phyloP scores from a whole-genome alignment of 2,329 filamentous ascomycete genomes.

The Camptophora hylomeconis region DNA sequence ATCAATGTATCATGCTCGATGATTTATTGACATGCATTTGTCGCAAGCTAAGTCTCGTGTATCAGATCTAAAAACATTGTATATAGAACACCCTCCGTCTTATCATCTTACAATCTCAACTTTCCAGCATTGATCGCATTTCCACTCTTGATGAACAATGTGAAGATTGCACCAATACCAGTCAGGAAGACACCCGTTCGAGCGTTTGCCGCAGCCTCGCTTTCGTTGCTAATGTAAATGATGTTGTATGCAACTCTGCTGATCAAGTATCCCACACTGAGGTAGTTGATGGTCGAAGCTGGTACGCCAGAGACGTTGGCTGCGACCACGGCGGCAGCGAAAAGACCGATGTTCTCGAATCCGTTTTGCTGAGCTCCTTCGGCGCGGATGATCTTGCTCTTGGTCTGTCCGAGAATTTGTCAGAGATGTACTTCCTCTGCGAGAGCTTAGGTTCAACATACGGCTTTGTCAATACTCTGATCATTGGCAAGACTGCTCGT shows the following conservation, averaged over 20 bases:
- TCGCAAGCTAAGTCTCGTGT: too few species aligned
- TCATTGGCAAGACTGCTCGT: conserved; percentile 16
- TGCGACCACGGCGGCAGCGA: conserved; percentile 26
- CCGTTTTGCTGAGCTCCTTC: conserved; percentile 26
- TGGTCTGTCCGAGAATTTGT: too few species aligned
- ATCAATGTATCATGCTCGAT: too few species aligned
- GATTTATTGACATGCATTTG: too few species aligned
- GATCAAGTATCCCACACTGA: not conserved
- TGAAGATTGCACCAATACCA: not conserved
- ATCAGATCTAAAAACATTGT: too few species aligned
- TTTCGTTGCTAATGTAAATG: not conserved
- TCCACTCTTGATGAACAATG: not conserved
- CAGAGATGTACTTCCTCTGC: too few species aligned
- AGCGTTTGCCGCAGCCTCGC: not conserved
- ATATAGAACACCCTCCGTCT: too few species aligned
- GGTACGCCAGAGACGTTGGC: too few species aligned
- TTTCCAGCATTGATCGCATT: too few species aligned
- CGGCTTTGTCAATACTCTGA: conserved; percentile 21
- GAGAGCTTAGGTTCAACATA: too few species aligned
- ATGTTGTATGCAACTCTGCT: conserved; percentile 1
- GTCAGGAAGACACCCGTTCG: not conserved
- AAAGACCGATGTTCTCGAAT: conserved; percentile 28
- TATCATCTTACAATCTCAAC: too few species aligned
- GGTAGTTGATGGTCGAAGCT: too few species aligned
- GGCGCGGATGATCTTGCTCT: conserved; percentile 23